These are phyloP conservation scores for Kokia cookei DNA, from an alignment of 441 rosid species.

Conservation along the genomic window DNA sequence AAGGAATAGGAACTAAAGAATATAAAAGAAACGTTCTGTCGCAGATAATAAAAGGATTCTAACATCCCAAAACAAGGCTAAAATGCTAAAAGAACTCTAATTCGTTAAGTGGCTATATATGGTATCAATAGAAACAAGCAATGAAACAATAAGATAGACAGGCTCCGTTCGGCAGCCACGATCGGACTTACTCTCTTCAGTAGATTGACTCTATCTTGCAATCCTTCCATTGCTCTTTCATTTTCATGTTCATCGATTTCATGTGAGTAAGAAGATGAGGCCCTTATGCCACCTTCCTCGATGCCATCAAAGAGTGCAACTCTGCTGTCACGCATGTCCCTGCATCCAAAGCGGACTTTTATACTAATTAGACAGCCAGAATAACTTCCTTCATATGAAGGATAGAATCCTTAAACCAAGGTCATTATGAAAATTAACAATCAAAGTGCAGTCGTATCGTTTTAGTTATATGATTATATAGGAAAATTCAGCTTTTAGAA, in stretches of 20 bases:
- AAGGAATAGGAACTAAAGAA: neutral
- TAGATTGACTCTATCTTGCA: conserved; percentile 83
- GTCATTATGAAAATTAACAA: neutral
- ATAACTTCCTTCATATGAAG: neutral
- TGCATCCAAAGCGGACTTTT: conserved; percentile 17
- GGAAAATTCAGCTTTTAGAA: neutral
- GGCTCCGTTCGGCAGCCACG: neutral
- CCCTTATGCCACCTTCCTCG: conserved; percentile 97
- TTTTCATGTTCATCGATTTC: conserved; percentile 94
- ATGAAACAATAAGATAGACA: neutral
- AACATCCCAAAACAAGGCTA: neutral
- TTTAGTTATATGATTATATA: neutral
- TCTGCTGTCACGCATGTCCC: conserved; percentile 71
- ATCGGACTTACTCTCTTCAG: conserved; percentile 73
- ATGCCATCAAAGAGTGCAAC: conserved; percentile 84
- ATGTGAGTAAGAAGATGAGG: conserved; percentile 75
- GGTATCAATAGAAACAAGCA: neutral
- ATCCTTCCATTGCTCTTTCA: conserved; percentile 82
- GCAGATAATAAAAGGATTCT: neutral
- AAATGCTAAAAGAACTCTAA: neutral
- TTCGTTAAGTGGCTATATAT: neutral
- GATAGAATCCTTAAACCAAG: neutral
- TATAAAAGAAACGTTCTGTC: neutral
- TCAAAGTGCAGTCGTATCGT: neutral
- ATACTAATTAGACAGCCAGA: neutral